Evolutionary conservation across 208 protist genomes (phyloP), one percentile per base, ranked within the genome.

Genomic region (Ichthyophonus hoferi): DNA sequence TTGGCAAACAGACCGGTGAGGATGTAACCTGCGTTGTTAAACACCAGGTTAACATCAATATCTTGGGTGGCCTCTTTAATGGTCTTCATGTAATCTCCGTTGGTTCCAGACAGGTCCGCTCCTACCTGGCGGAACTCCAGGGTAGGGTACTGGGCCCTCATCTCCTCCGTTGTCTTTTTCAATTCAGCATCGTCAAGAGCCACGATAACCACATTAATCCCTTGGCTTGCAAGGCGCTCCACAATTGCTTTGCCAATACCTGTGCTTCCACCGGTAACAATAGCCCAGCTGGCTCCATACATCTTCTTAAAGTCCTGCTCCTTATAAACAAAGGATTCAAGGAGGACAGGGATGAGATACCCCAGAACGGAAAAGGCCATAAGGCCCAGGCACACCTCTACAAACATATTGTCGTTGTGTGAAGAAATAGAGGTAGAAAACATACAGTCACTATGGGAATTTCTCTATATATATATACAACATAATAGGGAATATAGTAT

Each of bases 21-120:
- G 40, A 91, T 90, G 76, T 81, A 91, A 3, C 90, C 90, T 2
- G 90, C 90, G 39, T 91, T 91, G 67, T 87, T 83, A 42, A 91
- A 91, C 40, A 91, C 7, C n/a, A 90, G n/a, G 33, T 17, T 41
- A 35, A 91, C 58, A 58, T 90, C 37, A 1, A 87, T 83, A 76
- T 91, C 90, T 39, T 41, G 34, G 1, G 79, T 86, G n/a, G 38
- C 37, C 58, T 2, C 41, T 31, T 37, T 79, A 39, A 91, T 83
- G 12, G 12, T 12, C 12, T 40, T 33, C 86, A 91, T 86, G 33
- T 77, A 91, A 7, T 24, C 50, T 31, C 79, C 76, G 39, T 50
- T 81, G 42, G 58, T 40, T 40, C 42, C 42, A 2, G 83, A 77
- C 24, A 91, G 87, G 38, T 90, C 79, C 2, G 77, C 90, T 1